Conservation (phyloP, 2,329 filamentous ascomycete genomes). For the Fusarium cicatricum region DNA sequence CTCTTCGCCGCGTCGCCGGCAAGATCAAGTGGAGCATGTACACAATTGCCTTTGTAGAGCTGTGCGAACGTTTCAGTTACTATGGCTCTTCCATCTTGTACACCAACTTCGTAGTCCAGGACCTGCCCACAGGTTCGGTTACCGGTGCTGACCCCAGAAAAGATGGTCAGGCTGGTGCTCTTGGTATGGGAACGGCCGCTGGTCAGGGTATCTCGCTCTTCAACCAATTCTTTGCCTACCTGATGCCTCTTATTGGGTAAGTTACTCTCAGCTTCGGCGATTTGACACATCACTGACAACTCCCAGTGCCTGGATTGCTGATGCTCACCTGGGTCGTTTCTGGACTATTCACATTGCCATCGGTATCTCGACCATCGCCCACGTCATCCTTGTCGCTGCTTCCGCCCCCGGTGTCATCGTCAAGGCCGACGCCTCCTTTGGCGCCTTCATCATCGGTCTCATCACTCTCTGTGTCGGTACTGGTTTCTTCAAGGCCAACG, state of each 20-base stretch:
- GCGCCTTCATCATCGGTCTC: slow-evolving; percentile 73
- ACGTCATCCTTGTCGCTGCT: slow-evolving; percentile 71
- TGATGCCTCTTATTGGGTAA: slow-evolving; percentile 65
- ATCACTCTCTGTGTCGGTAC: slow-evolving; percentile 68
- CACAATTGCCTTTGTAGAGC: slow-evolving; percentile 75
- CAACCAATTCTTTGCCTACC: slow-evolving; percentile 69
- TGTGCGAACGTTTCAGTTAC: slow-evolving; percentile 81
- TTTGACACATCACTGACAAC: slow-evolving; percentile 5
- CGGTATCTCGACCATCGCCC: slow-evolving; percentile 69
- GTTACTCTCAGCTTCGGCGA: slow-evolving; percentile 18
- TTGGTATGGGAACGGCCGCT: slow-evolving; percentile 66
- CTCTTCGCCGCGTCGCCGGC: slow-evolving; percentile 70
- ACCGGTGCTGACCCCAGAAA: slow-evolving; percentile 56
- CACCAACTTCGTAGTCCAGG: slow-evolving; percentile 70
- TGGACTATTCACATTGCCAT: slow-evolving; percentile 76
- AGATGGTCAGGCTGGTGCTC: slow-evolving; percentile 56
- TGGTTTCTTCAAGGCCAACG: slow-evolving; percentile 84
- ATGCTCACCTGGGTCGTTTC: slow-evolving; percentile 77
- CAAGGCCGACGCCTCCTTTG: slow-evolving; percentile 64
- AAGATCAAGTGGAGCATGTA: slow-evolving; percentile 72
- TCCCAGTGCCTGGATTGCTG: slow-evolving; percentile 63
- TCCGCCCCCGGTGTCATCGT: slow-evolving; percentile 70
- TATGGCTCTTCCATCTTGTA: slow-evolving; percentile 76
- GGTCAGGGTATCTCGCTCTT: slow-evolving; percentile 59
- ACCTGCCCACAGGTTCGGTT: slow-evolving; percentile 60